Evolutionary conservation across 169 alveolate species (phyloP).

Genomic region (Cyclospora cayetanensis): DNA sequence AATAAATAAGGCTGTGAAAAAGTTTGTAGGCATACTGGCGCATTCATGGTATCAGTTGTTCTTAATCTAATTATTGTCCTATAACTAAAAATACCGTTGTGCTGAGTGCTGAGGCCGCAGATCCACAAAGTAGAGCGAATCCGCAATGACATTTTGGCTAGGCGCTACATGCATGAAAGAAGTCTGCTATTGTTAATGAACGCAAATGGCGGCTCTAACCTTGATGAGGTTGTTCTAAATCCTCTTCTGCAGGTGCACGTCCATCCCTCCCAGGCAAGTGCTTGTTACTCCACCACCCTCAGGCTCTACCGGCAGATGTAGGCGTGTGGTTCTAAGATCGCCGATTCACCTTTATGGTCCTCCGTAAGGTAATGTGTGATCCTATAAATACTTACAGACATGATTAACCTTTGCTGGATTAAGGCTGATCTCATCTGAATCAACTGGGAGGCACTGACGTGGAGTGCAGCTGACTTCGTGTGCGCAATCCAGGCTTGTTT

Average conservation of each 20-base stretch:
- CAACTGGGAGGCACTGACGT: background rate
- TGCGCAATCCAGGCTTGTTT: constrained; percentile 57
- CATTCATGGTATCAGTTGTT: too few species aligned
- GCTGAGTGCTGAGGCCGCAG: constrained; percentile 24
- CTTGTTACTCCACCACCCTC: too few species aligned
- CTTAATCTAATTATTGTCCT: too few species aligned
- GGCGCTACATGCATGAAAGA: constrained; percentile 72
- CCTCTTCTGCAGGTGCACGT: constrained; percentile 61
- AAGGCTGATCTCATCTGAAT: background rate
- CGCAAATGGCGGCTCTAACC: constrained; percentile 46
- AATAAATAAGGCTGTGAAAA: background rate
- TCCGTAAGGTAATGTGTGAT: too few species aligned
- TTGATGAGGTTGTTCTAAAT: constrained; percentile 58
- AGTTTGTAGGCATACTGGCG: too few species aligned
- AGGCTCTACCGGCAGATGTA: too few species aligned
- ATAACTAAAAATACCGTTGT: background rate
- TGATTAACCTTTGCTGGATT: background rate
- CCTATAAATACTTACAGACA: too few species aligned
- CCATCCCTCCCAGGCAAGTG: constrained; percentile 63
- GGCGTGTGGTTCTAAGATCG: too few species aligned
- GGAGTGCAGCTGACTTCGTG: too few species aligned
- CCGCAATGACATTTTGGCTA: constrained; percentile 47
- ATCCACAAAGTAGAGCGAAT: constrained; percentile 57
- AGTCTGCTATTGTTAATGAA: constrained; percentile 56
- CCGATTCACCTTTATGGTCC: too few species aligned